phyloP scores from a whole-genome alignment of 331 rosid genomes.

The Acacia concinna region DNA sequence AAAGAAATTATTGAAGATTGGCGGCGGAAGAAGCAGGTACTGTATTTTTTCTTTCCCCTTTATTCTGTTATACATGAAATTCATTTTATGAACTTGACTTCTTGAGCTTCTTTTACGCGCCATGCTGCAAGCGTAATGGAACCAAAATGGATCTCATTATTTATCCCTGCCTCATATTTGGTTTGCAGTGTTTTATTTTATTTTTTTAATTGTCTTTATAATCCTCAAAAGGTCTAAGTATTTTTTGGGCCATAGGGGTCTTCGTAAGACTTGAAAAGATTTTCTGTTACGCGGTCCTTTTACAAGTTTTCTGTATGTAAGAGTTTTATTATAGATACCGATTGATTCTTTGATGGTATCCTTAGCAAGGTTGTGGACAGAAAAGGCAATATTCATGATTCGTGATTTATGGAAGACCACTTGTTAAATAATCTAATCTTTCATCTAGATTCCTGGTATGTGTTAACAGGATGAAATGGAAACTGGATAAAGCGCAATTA shows the following conservation, averaged over 20 bases:
- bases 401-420: slow-evolving; percentile 10
- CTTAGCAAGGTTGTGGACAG: slow-evolving; percentile 17
- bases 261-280: slow-evolving; percentile 2
- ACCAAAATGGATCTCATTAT: slow-evolving; percentile 27
- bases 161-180: background rate
- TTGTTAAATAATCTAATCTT: slow-evolving; percentile 11
- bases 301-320: background rate
- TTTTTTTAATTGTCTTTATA: slow-evolving; percentile 6
- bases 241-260: background rate
- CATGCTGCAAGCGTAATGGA: slow-evolving; percentile 13
- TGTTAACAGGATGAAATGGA: slow-evolving; percentile 2
- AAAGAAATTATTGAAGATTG: slow-evolving; percentile 87
- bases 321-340: background rate
- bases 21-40: slow-evolving; percentile 87
- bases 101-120: slow-evolving; percentile 9
- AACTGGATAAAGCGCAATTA: slow-evolving; percentile 21
- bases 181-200: background rate
- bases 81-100: background rate
- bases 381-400: slow-evolving; percentile 3
- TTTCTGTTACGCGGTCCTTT: background rate
- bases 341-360: slow-evolving; percentile 14
- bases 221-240: background rate
- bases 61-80: slow-evolving; percentile 7
- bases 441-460: slow-evolving; percentile 16
- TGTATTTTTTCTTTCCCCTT: slow-evolving; percentile 26